phyloP scores from a whole-genome alignment of 2,329 filamentous ascomycete genomes.

The Xylaria hypoxylon region DNA sequence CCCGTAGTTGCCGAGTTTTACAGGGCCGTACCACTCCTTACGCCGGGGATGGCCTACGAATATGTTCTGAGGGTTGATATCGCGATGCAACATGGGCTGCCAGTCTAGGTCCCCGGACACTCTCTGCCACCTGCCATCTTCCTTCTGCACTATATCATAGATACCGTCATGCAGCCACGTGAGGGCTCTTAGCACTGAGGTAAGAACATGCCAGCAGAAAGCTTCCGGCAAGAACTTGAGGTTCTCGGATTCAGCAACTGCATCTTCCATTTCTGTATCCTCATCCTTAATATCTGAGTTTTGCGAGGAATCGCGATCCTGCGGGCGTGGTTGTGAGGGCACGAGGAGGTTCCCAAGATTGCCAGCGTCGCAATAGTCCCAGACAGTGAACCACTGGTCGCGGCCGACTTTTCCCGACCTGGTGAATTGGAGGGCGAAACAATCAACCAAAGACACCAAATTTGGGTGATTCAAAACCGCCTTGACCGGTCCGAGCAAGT shows the following conservation, averaged over 20 bases:
- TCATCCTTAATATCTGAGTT: constrained; percentile 28
- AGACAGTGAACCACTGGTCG: constrained; percentile 51
- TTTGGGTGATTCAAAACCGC: constrained; percentile 63
- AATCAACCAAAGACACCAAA: constrained; percentile 58
- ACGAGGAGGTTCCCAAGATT: constrained; percentile 59
- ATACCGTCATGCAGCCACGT: constrained; percentile 65
- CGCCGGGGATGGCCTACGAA: constrained; percentile 62
- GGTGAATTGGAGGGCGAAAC: constrained; percentile 46
- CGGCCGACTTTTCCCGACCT: constrained; percentile 34
- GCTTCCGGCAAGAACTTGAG: constrained; percentile 60
- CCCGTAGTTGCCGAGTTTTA: constrained; percentile 64
- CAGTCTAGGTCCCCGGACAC: constrained; percentile 56
- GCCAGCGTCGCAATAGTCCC: constrained; percentile 66
- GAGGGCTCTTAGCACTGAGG: constrained; percentile 61
- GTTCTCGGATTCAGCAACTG: background rate
- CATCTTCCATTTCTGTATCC: constrained; percentile 38
- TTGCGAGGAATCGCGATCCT: constrained; percentile 2
- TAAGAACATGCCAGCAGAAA: constrained; percentile 67
- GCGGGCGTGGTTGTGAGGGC: constrained; percentile 4
- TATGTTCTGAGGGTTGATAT: constrained; percentile 61
- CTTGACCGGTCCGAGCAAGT: constrained; percentile 48
- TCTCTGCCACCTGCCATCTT: constrained; percentile 28
- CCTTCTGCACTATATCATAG: constrained; percentile 43
- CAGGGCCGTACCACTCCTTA: constrained; percentile 63
- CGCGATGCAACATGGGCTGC: constrained; percentile 64